These are phyloP conservation scores for Coemansia sp. DNA, from an alignment of 192 early-diverging fungal species.

Conservation along the genomic window DNA sequence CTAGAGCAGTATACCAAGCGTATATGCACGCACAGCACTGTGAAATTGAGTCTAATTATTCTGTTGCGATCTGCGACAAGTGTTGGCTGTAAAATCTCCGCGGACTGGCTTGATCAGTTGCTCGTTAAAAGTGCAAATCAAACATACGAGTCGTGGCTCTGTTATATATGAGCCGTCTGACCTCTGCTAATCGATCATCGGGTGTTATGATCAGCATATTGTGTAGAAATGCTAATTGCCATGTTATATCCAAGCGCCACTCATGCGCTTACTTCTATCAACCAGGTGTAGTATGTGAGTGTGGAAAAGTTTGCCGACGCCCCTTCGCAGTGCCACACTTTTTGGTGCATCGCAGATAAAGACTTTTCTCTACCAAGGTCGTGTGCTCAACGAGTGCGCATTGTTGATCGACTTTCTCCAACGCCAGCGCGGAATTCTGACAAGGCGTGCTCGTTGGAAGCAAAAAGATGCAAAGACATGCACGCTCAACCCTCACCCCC, in stretches of 20 bases:
- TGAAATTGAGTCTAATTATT: too few relatives aligned
- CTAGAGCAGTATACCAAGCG: too few relatives aligned
- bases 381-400: too few relatives aligned
- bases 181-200: background rate
- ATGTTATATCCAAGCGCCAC: constrained; percentile 1
- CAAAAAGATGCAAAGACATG: background rate
- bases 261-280: background rate
- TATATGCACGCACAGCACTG: too few relatives aligned
- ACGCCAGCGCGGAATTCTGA: background rate
- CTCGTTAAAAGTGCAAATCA: background rate
- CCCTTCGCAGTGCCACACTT: background rate
- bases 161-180: background rate
- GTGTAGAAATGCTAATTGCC: background rate
- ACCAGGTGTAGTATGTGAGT: too few relatives aligned
- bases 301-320: too few relatives aligned
- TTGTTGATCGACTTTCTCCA: too few relatives aligned
- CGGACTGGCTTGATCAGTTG: background rate
- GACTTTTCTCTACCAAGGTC: too few relatives aligned
- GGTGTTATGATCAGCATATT: background rate
- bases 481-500: background rate
- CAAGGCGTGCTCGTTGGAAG: background rate
- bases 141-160: background rate
- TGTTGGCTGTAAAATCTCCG: background rate
- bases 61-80: too few relatives aligned
- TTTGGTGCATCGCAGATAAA: background rate